phyloP scores from a whole-genome alignment of 129 eudicot genomes.

The Centrapalus pauciflorus region DNA sequence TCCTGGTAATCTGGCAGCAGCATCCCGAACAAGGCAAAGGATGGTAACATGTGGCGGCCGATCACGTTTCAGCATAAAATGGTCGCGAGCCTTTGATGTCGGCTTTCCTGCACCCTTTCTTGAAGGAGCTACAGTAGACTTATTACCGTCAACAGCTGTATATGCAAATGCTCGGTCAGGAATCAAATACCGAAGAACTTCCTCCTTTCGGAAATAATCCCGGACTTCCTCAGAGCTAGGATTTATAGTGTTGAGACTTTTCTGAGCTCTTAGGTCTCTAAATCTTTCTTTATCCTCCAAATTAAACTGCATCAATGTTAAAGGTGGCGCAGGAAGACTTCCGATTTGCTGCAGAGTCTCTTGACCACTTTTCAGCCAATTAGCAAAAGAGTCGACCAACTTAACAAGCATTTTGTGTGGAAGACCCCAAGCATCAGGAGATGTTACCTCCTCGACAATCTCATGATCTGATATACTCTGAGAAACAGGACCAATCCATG shows the following conservation, averaged over 20 bases:
- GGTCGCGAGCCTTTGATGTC: conserved; percentile 96
- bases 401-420: conserved; percentile 95
- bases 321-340: conserved; percentile 84
- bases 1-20: conserved; percentile 96
- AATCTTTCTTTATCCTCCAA: conserved; percentile 93
- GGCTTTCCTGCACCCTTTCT: conserved; percentile 99
- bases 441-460: conserved; percentile 66
- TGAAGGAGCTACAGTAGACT: conserved; percentile 90
- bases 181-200: conserved; percentile 69
- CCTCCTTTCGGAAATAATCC: conserved; percentile 80
- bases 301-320: conserved; percentile 57
- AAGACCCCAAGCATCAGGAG: conserved; percentile 93
- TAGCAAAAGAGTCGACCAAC: conserved; percentile 88
- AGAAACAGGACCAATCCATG: conserved; percentile 77
- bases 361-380: conserved; percentile 96
- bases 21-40: conserved; percentile 92
- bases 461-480: conserved; percentile 52
- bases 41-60: conserved; percentile 98
- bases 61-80: conserved; percentile 85
- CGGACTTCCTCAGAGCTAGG: conserved; percentile 88
- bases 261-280: conserved; percentile 90
- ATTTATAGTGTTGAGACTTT: conserved; percentile 74
- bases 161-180: conserved; percentile 93
- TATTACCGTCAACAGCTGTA: conserved; percentile 89
- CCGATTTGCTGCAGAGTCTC: conserved; percentile 93